A percentile compares a stretch with the other conserved stretches of the same genome.
Conservation (phyloP, 2,329 filamentous ascomycete species). For the Rachicladosporium sp. region DNA sequence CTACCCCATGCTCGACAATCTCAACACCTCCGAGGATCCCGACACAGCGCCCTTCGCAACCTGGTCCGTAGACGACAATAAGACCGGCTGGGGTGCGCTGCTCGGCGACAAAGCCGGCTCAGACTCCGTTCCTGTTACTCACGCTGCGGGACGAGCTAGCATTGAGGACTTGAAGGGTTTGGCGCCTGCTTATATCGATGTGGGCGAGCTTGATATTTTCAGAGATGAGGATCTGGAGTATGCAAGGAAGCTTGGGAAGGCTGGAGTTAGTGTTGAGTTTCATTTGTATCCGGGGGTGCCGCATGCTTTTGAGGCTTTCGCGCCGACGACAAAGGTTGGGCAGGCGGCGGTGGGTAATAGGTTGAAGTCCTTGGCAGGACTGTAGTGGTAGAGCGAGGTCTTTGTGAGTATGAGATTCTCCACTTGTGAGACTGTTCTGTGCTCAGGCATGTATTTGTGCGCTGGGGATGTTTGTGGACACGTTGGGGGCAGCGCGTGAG, state of each 20-base stretch:
- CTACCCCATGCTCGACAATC: conserved; percentile 38
- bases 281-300: conserved; percentile 33
- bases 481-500: too few relatives aligned
- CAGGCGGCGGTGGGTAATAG: conserved; percentile 3
- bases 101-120: conserved; percentile 26
- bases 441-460: too few relatives aligned
- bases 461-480: too few relatives aligned
- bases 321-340: conserved; percentile 7
- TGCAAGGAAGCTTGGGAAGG: conserved; percentile 28
- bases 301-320: conserved; percentile 28
- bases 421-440: too few relatives aligned
- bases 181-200: conserved; percentile 34
- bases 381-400: too few relatives aligned
- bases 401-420: too few relatives aligned
- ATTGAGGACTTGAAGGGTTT: conserved; percentile 25
- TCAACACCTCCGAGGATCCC: conserved; percentile 21
- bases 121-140: conserved; percentile 24
- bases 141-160: conserved; percentile 26
- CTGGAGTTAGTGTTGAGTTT: conserved; percentile 31
- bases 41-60: conserved; percentile 23
- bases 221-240: conserved; percentile 31
- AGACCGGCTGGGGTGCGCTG: conserved; percentile 31
- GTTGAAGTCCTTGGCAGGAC: not conserved
- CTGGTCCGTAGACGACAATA: conserved; percentile 29
- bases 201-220: conserved; percentile 34